Evolutionary conservation across 2,329 filamentous ascomycete genomes (phyloP).

Genomic region (Monilinia fructicola): DNA sequence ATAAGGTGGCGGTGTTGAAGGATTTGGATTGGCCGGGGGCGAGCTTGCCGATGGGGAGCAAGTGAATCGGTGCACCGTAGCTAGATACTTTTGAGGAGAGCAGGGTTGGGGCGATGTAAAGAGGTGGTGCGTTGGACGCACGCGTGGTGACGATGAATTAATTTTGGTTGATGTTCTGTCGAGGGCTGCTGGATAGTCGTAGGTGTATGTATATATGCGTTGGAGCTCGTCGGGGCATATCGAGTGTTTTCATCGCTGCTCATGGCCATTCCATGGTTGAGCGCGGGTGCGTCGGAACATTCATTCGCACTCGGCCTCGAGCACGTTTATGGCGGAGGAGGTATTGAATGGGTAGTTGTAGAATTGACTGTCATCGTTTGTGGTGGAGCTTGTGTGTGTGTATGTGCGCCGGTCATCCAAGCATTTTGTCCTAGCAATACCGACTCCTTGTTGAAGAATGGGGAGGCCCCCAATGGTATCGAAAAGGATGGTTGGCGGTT

Average conservation of each 20-base stretch:
- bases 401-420: conserved; percentile 34
- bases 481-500: conserved; percentile 39
- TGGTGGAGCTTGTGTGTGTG: conserved; percentile 31
- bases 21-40: conserved; percentile 60
- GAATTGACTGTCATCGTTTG: conserved; percentile 32
- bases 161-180: no score
- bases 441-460: conserved; percentile 36
- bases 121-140: not conserved
- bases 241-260: conserved; percentile 53
- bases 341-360: conserved; percentile 23
- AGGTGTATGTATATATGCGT: conserved; percentile 55
- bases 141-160: no score
- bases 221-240: conserved; percentile 56
- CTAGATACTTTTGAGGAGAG: conserved; percentile 48
- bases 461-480: conserved; percentile 39
- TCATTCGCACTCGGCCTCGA: not conserved
- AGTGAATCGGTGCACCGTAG: conserved; percentile 64
- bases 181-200: conserved; percentile 64
- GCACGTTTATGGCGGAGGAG: not conserved
- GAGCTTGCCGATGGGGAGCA: conserved; percentile 59
- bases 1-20: conserved; percentile 52
- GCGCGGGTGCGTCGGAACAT: conserved; percentile 36
- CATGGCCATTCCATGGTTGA: conserved; percentile 58
- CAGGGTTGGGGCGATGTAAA: no score
- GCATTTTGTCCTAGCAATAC: conserved; percentile 36